Base-by-base conservation (phyloP, 352 stramenopile genomes). In the Pythium phragmitis region DNA sequence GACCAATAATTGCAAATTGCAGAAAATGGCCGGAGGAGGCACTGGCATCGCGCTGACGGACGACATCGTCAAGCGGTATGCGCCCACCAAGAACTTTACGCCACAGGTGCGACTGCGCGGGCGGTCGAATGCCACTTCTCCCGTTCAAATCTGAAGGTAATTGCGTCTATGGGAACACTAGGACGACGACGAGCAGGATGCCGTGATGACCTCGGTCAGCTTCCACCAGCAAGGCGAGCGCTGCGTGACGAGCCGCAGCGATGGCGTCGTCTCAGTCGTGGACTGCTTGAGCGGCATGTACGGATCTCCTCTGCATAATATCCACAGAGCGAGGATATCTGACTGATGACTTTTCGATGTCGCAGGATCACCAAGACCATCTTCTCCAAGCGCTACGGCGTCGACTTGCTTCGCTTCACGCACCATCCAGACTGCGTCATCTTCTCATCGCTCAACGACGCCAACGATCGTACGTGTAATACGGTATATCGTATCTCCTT, bases 401-500 rank as follows among this genome's bases (percentile, higher is more conserved):
- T 90, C 48, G 87, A 88, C 42, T 73, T 93, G 56, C 72, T 93
- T 62, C 74, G 73, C 47, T 93, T 88, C 59, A 94, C 83, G 42
- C 87, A 96, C 53, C 87, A 94, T 55, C 68, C 83, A 1, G 87
- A 96, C 71, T 93, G 85, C 63, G 75, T 96, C n/a, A 72, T 96
- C 47, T 96, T 91, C 70, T 91, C 87, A 2, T 94, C 87, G 14
- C 60, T 75, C 13, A 93, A 94, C 60, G 76, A 73, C 48, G 72
- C 73, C 4, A 90, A 89, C 54, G 83, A 94, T 48, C 60, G 86
- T 92, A 75, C 56, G 80, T 72, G 5, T 43, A 26, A n/a, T 28
- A 14, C 33, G 30, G 26, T 8, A 19, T 63, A 26, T 12, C 39
- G 26, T 26, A 30, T 41, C 36, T 13, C 12, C 23, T 6, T 33